phyloP scores from a whole-genome alignment of 2,329 filamentous ascomycete species.

The Cadophora malorum region DNA sequence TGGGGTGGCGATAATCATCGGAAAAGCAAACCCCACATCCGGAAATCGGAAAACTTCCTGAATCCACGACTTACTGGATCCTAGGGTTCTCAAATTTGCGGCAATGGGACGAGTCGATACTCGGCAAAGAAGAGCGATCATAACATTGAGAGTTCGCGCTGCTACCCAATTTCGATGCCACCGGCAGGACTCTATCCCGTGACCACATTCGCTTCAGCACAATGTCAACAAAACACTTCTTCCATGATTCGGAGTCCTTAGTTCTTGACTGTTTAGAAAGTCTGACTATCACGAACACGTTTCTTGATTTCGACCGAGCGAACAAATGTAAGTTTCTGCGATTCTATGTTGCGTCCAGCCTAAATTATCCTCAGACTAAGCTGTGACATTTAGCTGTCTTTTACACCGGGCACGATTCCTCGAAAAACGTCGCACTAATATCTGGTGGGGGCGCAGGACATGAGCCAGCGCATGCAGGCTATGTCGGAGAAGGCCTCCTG shows the following conservation, averaged over 20 bases:
- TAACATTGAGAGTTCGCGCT: background rate
- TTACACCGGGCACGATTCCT: slow-evolving; percentile 13
- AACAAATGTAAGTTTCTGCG: slow-evolving; percentile 46
- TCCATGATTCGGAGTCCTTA: slow-evolving; percentile 40
- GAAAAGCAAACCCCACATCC: background rate
- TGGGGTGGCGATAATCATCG: background rate
- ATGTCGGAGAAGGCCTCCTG: slow-evolving; percentile 48
- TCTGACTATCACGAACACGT: slow-evolving; percentile 51
- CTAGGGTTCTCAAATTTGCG: background rate
- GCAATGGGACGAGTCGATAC: background rate
- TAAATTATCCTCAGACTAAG: slow-evolving; percentile 47
- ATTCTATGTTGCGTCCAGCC: background rate
- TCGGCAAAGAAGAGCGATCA: background rate
- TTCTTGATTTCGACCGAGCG: slow-evolving; percentile 51
- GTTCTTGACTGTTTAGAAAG: slow-evolving; percentile 54
- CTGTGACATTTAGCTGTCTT: slow-evolving; percentile 10
- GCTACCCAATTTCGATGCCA: background rate
- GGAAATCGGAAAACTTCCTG: background rate
- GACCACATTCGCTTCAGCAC: background rate
- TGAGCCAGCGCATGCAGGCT: slow-evolving; percentile 50
- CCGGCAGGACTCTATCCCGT: background rate
- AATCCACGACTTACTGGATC: background rate
- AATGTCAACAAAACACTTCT: slow-evolving; percentile 27
- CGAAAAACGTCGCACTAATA: slow-evolving; percentile 33
- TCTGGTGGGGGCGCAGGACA: slow-evolving; percentile 34